These are phyloP conservation scores for Globisporangium carolinianum DNA, from an alignment of 352 stramenopile species.

Conservation along the genomic window DNA sequence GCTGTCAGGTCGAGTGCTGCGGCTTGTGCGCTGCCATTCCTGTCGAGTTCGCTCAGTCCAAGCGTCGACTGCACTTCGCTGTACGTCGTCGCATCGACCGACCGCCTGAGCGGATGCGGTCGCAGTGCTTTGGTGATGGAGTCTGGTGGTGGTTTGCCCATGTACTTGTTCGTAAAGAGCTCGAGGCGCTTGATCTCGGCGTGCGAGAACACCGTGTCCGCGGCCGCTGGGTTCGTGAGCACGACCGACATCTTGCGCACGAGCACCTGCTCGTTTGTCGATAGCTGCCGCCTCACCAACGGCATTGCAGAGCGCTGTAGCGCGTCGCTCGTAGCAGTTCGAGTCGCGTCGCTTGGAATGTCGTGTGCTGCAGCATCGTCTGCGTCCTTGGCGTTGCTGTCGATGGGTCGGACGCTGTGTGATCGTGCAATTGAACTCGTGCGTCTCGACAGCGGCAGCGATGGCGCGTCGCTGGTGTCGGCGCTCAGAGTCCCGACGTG, in stretches of 20 bases:
- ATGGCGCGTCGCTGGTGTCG: neutral
- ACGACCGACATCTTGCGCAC: conserved; percentile 48
- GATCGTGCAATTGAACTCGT: neutral
- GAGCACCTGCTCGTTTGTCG: conserved; percentile 28
- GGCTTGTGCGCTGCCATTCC: neutral
- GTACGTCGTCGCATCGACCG: conserved; percentile 10
- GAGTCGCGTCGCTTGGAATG: neutral
- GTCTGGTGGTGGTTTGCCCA: conserved; percentile 13
- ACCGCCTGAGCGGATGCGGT: conserved; percentile 3
- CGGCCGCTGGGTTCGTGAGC: conserved; percentile 30
- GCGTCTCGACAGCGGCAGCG: neutral
- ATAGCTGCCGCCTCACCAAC: conserved; percentile 15
- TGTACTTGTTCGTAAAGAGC: conserved; percentile 32
- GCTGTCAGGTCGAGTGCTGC: conserved; percentile 1
- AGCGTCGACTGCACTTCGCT: conserved; percentile 6
- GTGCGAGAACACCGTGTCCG: conserved; percentile 32
- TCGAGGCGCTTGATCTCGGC: conserved; percentile 33
- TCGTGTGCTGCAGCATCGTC: neutral
- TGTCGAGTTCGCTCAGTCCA: conserved; percentile 3
- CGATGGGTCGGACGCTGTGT: neutral
- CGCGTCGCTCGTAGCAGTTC: neutral
- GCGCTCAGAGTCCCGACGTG: conserved; percentile 7
- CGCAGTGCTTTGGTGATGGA: too few species aligned
- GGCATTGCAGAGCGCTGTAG: neutral
- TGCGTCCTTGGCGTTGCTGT: neutral